Conservation (phyloP, 2,329 filamentous ascomycete species). For the Diplodia intermedia region DNA sequence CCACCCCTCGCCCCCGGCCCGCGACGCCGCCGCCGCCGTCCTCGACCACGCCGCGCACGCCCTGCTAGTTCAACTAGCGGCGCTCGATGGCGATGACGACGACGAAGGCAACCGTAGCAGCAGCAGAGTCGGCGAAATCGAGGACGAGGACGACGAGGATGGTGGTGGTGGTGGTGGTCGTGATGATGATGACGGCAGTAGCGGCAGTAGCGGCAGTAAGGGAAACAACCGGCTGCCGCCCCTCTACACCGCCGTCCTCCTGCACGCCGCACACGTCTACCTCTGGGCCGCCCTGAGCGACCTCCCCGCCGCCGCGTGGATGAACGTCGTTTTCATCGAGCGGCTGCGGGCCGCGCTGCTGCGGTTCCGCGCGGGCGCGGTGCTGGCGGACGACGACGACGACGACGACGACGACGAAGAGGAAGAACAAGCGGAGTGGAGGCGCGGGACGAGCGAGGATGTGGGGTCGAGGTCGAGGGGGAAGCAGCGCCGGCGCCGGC, state of each 20-base stretch:
- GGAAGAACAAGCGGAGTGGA: too few species aligned
- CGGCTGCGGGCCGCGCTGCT: conserved; percentile 33
- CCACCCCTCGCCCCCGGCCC: background rate
- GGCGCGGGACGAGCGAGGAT: too few species aligned
- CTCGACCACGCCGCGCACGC: background rate
- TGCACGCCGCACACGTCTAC: background rate
- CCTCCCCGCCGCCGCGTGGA: background rate
- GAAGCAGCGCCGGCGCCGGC: conserved; percentile 50
- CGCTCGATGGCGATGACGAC: conserved; percentile 56
- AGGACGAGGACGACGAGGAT: background rate
- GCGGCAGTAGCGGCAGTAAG: too few species aligned
- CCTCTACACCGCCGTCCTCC: background rate
- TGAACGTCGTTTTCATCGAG: background rate
- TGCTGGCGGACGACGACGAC: conserved; percentile 45
- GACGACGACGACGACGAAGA: too few species aligned
- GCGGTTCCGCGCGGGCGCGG: conserved; percentile 36
- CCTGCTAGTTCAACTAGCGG: background rate
- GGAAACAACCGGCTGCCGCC: too few species aligned
- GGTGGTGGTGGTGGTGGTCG: too few species aligned
- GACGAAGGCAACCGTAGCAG: too few species aligned
- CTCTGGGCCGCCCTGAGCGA: background rate
- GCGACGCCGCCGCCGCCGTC: background rate
- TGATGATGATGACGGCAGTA: conserved; percentile 50
- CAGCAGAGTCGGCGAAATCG: too few species aligned
- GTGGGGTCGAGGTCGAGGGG: too few species aligned